A percentile compares a stretch with the other conserved stretches of the same genome.
Conservation (phyloP, 78 protist species). For the Dictyostelium brefeldianum region DNA sequence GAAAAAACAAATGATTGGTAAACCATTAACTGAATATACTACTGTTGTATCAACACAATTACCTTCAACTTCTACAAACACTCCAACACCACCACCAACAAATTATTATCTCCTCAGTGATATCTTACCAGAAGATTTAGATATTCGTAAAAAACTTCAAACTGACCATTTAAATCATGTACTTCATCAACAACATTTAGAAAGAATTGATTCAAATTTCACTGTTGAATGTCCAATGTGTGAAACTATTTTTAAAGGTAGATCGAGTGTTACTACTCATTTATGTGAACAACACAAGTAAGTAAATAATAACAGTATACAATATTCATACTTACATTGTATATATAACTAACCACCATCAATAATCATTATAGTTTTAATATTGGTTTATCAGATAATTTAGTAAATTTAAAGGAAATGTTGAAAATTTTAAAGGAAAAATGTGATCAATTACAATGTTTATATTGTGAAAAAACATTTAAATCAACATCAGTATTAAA, state of each 20-base stretch:
- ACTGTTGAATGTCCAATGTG: conserved; percentile 66
- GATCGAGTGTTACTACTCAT: conserved; percentile 49
- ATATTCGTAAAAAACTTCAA: conserved; percentile 46
- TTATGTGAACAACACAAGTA: conserved; percentile 60
- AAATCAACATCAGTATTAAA: conserved; percentile 47
- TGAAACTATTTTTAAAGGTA: conserved; percentile 30
- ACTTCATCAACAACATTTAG: conserved; percentile 57
- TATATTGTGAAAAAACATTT: conserved; percentile 82
- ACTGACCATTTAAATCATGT: conserved; percentile 37
- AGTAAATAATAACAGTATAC: too few relatives aligned
- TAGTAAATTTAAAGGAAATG: conserved; percentile 76
- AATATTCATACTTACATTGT: too few relatives aligned
- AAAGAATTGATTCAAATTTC: conserved; percentile 58
- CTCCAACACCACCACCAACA: not conserved
- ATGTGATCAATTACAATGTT: conserved; percentile 44
- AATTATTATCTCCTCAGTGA: conserved; percentile 56
- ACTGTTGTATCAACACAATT: conserved; percentile 38
- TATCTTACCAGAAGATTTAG: conserved; percentile 59
- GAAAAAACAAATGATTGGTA: conserved; percentile 30
- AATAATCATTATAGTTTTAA: conserved; percentile 54
- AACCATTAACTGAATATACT: conserved; percentile 35
- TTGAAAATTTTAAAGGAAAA: conserved; percentile 25
- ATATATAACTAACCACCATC: too few relatives aligned
- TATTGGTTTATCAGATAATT: conserved; percentile 77
- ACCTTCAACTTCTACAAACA: not conserved